phyloP scores from a whole-genome alignment of 1,284 basidiomycete species.

The Wallemia ichthyophaga region DNA sequence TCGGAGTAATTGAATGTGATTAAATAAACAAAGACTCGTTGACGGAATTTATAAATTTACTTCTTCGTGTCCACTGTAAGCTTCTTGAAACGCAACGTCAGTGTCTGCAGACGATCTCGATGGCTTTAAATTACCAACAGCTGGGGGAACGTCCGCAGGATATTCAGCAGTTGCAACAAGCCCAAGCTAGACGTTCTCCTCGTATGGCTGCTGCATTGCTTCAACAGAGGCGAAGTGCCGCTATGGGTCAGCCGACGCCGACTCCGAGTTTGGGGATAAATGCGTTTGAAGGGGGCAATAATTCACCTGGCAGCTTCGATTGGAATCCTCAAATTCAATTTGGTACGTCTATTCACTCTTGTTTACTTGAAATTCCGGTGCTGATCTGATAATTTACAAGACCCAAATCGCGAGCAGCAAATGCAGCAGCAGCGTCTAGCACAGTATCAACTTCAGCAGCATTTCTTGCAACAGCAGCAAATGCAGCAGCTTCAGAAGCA shows the following conservation, averaged over 20 bases:
- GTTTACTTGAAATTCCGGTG: no score
- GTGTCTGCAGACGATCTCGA: neutral
- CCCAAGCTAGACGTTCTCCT: neutral
- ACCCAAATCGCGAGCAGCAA: neutral
- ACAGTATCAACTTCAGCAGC: neutral
- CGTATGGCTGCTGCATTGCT: neutral
- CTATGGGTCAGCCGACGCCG: neutral
- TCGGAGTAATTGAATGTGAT: neutral
- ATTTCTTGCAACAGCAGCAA: neutral
- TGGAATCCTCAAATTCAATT: neutral
- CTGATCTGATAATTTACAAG: no score
- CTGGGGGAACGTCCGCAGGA: neutral
- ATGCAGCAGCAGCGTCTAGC: neutral
- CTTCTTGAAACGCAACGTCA: no score
- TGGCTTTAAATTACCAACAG: neutral
- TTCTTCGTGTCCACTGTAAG: no score
- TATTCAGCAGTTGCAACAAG: neutral
- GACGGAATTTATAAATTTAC: no score
- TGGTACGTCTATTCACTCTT: neutral
- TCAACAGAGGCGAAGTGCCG: neutral
- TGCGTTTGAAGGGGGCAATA: neutral
- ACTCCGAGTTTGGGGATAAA: neutral
- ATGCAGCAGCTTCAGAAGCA: neutral
- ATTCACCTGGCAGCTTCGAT: neutral
- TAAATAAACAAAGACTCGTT: neutral